Base-by-base conservation (phyloP, 352 stramenopile species). In the Phytopythium sindhum region DNA sequence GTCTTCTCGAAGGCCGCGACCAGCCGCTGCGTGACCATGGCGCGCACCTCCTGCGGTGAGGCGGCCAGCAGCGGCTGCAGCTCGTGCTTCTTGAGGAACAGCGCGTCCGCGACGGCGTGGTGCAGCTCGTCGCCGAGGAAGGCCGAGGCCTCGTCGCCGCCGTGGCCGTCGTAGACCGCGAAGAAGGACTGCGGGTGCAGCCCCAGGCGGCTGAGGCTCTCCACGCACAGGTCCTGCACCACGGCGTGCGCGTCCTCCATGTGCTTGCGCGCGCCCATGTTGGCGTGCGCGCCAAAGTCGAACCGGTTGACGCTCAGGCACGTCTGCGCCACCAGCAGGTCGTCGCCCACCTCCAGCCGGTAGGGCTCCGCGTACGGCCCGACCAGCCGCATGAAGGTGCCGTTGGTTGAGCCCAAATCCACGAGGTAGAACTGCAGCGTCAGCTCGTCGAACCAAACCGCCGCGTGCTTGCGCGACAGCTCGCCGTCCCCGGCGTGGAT, bases 191-290 rank as follows among this genome's bases (percentile, higher is more conserved):
- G 84, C 57, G 94, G 83, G 70, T 93, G 77, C 50, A 91, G 54
- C 0, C 78, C 77, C 17, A 88, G 47, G 5, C 70, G 69, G 54
- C 74, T 85, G 11, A 95, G 39, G 1, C 70, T 70, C 50, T 84
- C 62, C 15, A 93, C 84, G 37, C 88, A 83, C 59, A 95, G 64
- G 62, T 95, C 86, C 64, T 99, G 96, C 55, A 98, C 93, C 53
- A 98, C 90, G 52, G 96, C 90, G 45, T 97, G 97, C 31, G 95
- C 83, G 74, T 98, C 96, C 73, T 99, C 95, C 96, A 99, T 99
- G 29, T 97, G 90, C 60, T 97, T 97, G 24, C 97, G 73, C 10
- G 88, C 83, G 24, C 96, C 96, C 76, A 98, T 98, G 50, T 95
- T 90, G 53, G 97, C 94, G 63, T 95, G 96, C 15, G 97, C 91